Percentiles rank a stretch among this genome's conserved stretches.
Conservation (phyloP, 176 grass and related monocot species). For the Oropetium thomaeum region DNA sequence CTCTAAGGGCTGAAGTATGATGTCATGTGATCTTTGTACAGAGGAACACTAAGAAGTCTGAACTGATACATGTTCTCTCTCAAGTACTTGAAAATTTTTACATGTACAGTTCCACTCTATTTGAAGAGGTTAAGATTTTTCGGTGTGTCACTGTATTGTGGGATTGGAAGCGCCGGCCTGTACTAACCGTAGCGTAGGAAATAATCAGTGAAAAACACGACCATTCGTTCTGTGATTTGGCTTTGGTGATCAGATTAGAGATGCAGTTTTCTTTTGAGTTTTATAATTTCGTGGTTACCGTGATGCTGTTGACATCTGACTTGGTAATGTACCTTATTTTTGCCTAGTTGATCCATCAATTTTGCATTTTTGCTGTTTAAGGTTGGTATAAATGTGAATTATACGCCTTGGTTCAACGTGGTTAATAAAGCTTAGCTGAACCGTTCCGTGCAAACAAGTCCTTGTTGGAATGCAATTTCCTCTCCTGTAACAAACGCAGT, state of each 20-base stretch:
- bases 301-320: neutral
- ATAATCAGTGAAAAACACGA: neutral
- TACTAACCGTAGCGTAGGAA: neutral
- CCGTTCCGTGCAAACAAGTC: neutral
- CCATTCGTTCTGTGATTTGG: neutral
- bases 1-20: constrained; percentile 35
- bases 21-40: constrained; percentile 55
- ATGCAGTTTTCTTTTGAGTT: neutral
- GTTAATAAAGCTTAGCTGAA: neutral
- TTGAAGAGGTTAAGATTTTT: neutral
- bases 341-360: neutral
- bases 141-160: neutral
- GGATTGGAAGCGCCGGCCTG: neutral
- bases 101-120: constrained; percentile 15
- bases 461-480: neutral
- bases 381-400: neutral
- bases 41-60: constrained; percentile 28
- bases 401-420: neutral
- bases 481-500: neutral
- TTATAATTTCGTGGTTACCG: neutral
- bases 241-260: neutral
- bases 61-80: constrained; percentile 34
- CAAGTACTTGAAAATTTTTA: constrained; percentile 16
- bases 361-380: too few species aligned
- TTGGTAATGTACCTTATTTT: neutral